A percentile compares a stretch with the other conserved stretches of the same genome.
phyloP scores from a whole-genome alignment of 805 yeast species.

The Schwanniomyces polymorphus region DNA sequence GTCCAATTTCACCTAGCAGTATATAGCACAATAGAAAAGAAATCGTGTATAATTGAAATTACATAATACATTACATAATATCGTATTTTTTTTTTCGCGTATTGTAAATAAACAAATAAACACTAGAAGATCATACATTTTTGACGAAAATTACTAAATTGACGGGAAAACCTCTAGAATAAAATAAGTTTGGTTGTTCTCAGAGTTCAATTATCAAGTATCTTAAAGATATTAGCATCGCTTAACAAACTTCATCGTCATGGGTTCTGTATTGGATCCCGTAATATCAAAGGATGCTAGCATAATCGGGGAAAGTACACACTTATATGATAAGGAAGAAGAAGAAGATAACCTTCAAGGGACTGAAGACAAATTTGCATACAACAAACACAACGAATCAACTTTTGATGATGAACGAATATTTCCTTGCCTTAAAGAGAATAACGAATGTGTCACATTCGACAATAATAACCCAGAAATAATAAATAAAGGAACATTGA shows the following conservation, averaged over 20 bases:
- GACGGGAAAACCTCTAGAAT: not conserved
- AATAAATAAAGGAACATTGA: slow-evolving; percentile 37
- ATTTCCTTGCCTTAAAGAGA: slow-evolving; percentile 29
- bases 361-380: slow-evolving; percentile 22
- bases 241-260: not conserved
- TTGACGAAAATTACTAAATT: slow-evolving; percentile 68
- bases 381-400: slow-evolving; percentile 37
- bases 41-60: not conserved
- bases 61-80: not conserved
- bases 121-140: slow-evolving; percentile 51
- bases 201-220: not conserved
- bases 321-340: not conserved
- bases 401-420: slow-evolving; percentile 35
- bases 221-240: not conserved
- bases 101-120: slow-evolving; percentile 2
- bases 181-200: not conserved
- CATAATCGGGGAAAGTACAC: not conserved
- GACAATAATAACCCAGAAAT: slow-evolving; percentile 31
- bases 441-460: slow-evolving; percentile 28
- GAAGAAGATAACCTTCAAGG: slow-evolving; percentile 3
- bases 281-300: not conserved
- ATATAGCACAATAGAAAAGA: not conserved
- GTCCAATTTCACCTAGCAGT: not conserved
- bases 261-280: not conserved
- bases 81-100: not conserved